phyloP scores from a whole-genome alignment of 169 alveolate genomes.

The Babesia microti region DNA sequence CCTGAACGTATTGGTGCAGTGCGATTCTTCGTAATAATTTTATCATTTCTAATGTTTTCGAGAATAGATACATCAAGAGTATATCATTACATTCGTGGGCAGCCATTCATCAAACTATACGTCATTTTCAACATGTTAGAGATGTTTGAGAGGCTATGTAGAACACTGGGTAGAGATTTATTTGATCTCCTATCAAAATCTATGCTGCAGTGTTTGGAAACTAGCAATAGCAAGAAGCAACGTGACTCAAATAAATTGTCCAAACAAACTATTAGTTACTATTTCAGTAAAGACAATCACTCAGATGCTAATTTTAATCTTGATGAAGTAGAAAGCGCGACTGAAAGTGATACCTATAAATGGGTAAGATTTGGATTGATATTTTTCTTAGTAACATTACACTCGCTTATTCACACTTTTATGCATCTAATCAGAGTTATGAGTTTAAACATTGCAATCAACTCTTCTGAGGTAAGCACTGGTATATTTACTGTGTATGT shows the following conservation, averaged over 20 bases:
- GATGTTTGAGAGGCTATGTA: constrained; percentile 68
- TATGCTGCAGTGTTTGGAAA: constrained; percentile 28
- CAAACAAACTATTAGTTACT: neutral
- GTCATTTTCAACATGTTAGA: constrained; percentile 80
- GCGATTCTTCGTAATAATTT: constrained; percentile 55
- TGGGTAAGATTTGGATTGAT: constrained; percentile 24
- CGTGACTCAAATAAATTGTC: neutral
- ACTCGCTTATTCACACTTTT: constrained; percentile 61
- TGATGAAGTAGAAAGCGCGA: constrained; percentile 5
- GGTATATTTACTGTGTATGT: neutral
- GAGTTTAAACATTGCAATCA: constrained; percentile 74
- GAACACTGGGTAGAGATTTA: constrained; percentile 75
- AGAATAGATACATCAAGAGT: constrained; percentile 70
- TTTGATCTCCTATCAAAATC: constrained; percentile 61
- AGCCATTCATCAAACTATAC: constrained; percentile 74
- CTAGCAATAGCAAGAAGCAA: constrained; percentile 1
- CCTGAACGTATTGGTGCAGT: constrained; percentile 52
- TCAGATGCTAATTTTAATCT: constrained; percentile 6
- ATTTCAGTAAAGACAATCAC: constrained; percentile 2
- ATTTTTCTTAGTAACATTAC: constrained; percentile 42
- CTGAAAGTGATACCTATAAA: constrained; percentile 12
- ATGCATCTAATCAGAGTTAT: constrained; percentile 74
- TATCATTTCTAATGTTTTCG: constrained; percentile 60
- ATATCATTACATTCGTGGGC: constrained; percentile 77
- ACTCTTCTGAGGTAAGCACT: constrained; percentile 68